Conservation (phyloP, 2,329 filamentous ascomycete species). For the Colletotrichum sp. region DNA sequence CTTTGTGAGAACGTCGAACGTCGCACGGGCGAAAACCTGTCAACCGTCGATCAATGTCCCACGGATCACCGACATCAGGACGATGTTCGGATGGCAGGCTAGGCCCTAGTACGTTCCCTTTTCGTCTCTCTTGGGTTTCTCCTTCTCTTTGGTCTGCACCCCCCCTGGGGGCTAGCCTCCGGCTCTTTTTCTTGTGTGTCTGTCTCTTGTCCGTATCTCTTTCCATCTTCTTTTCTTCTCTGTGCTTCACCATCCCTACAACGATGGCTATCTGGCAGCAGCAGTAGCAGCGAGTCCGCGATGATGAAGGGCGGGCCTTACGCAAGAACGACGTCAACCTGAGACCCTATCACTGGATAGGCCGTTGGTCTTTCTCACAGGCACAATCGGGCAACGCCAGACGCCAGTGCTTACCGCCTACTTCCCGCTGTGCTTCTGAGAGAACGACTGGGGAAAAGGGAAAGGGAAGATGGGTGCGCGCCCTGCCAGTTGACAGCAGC, state of each 20-base stretch:
- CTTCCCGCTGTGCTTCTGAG: not conserved
- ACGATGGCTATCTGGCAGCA: not conserved
- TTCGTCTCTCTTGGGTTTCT: not conserved
- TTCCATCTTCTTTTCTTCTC: not conserved
- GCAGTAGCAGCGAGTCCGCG: not conserved
- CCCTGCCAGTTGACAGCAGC: not conserved
- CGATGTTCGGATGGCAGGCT: conserved; percentile 11
- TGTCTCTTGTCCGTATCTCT: not conserved
- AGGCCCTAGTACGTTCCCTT: not conserved
- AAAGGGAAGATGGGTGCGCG: not conserved
- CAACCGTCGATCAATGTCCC: conserved; percentile 11
- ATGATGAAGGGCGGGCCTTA: not conserved
- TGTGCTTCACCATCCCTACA: not conserved
- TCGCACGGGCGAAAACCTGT: conserved; percentile 11
- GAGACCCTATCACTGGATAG: not conserved
- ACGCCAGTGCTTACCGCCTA: not conserved
- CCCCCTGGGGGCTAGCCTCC: not conserved
- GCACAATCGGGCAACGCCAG: not conserved
- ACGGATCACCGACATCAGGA: conserved; percentile 15
- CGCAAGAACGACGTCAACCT: conserved; percentile 1
- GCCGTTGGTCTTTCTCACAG: not conserved
- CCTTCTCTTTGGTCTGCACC: not conserved
- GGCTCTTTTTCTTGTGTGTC: not conserved
- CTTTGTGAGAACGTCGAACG: not conserved
- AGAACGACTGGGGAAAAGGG: not conserved